Conservation (phyloP, 2,329 filamentous ascomycete genomes). For the Colletotrichum noveboracense region DNA sequence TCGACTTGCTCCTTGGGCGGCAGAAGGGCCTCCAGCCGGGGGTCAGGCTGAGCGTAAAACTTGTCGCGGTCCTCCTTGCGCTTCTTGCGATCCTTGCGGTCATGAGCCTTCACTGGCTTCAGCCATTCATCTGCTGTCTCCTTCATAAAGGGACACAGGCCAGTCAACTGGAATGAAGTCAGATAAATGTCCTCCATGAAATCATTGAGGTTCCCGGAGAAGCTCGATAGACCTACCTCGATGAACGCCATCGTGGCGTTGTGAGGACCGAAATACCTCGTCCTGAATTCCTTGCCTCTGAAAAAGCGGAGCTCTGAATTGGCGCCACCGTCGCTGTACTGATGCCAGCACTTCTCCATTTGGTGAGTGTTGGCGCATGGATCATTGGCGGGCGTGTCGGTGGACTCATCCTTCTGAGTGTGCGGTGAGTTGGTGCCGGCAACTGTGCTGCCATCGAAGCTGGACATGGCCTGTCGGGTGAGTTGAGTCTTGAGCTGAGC, state of each 20-base stretch:
- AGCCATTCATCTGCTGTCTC: conserved; percentile 68
- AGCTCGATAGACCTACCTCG: conserved; percentile 39
- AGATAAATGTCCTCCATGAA: background rate
- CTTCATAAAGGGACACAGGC: conserved; percentile 65
- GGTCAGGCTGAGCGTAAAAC: conserved; percentile 52
- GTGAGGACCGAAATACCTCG: conserved; percentile 64
- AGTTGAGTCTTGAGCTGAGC: conserved; percentile 60
- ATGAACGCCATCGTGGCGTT: conserved; percentile 66
- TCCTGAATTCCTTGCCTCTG: conserved; percentile 64
- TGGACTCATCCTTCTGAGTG: conserved; percentile 48
- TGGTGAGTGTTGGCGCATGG: conserved; percentile 28
- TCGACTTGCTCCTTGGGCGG: conserved; percentile 54
- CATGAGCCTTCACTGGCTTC: conserved; percentile 60
- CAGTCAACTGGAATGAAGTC: conserved; percentile 44
- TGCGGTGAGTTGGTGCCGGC: conserved; percentile 49
- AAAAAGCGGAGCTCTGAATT: conserved; percentile 63
- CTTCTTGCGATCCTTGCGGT: conserved; percentile 60
- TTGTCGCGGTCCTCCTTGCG: conserved; percentile 58
- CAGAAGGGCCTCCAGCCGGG: conserved; percentile 54
- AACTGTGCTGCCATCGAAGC: conserved; percentile 58
- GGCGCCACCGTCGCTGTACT: conserved; percentile 47
- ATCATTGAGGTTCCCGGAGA: background rate
- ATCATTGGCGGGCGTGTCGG: conserved; percentile 34
- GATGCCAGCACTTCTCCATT: conserved; percentile 18
- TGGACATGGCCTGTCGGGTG: conserved; percentile 45